These are phyloP conservation scores for Colletotrichum siamense DNA, from an alignment of 2,329 filamentous ascomycete species.

Conservation along the genomic window DNA sequence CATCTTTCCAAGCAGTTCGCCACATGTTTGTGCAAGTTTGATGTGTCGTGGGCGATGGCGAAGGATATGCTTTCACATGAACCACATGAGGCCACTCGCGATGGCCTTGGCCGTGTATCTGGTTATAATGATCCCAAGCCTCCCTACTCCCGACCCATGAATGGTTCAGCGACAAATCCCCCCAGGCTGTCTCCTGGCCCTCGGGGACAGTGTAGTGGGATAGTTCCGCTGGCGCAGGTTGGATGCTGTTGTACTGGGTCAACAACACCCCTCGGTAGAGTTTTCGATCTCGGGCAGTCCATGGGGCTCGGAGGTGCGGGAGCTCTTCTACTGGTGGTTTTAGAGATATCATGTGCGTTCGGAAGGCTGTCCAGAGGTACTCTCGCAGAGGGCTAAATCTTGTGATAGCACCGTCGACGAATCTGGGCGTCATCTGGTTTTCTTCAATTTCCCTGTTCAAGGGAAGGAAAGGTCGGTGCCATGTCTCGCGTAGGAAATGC, in stretches of 20 bases:
- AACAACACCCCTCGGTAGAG: neutral
- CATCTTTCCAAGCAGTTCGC: neutral
- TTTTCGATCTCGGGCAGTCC: neutral
- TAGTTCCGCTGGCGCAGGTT: neutral
- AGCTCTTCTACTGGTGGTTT: neutral
- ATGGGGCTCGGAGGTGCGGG: neutral
- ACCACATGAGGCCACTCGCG: neutral
- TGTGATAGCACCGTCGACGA: accelerated
- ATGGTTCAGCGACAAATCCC: neutral
- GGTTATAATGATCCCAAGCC: neutral
- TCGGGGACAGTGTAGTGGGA: neutral
- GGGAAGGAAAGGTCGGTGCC: neutral
- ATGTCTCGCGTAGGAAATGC: neutral
- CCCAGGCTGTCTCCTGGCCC: neutral
- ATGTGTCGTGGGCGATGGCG: accelerated
- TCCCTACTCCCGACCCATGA: too few relatives aligned
- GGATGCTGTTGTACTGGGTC: neutral
- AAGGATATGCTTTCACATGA: neutral
- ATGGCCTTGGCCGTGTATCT: neutral
- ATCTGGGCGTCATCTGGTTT: neutral
- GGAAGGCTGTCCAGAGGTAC: neutral
- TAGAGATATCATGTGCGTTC: neutral
- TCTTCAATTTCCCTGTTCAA: neutral
- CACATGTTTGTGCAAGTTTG: neutral
- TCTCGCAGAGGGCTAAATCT: neutral